Evolutionary conservation across 202 grass and related monocot species (phyloP), one percentile per base, ranked within the genome.

Genomic region (Cymbopogon flexuosus): DNA sequence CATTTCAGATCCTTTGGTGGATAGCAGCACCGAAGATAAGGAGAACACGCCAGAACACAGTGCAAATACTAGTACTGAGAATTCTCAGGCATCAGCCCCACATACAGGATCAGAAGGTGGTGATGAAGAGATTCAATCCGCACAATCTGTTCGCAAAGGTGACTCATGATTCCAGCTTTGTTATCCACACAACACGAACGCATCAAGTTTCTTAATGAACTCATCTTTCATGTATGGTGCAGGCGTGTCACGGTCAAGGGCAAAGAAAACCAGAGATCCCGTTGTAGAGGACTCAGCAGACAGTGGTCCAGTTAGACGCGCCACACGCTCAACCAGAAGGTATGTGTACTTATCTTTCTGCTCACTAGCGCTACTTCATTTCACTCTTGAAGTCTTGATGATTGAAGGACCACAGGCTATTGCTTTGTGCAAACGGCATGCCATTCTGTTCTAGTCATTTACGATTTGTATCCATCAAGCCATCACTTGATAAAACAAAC

Each of bases 241-340:
- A 97, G 94, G 83, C 39, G 12, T 67, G 29, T 58, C 83, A 6
- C 82, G 88, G 63, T 71, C 84, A 68, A 89, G 45, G 62, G 34
- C 16, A 10, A 94, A 87, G 76, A 92, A 83, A 54, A 77, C 19
- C 29, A 88, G 49, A 59, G 81, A 60, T 30, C 89, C 88, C 21
- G 76, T 42, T 19, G 5, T 89, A 14, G 68, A 84, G 47, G 89
- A 84, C 80, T 36, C 76, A 2, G 72, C 77, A 73, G 78, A 86
- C 49, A 81, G 72, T 77, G 85, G 33, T 86, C 14, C 82, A 18
- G 31, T 37, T 15, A 86, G 90, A 82, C 88, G 57, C 47, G 45
- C 58, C 24, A 72, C 73, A 21, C 89, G 90, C 54, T 72, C 83
- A 27, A 92, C 19, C 18, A 81, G 76, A 89, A 97, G 92, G 95